These are phyloP conservation scores for Aspergillus sclerotiicarbonarius DNA, from an alignment of 495 filamentous ascomycete genomes.

Conservation along the genomic window DNA sequence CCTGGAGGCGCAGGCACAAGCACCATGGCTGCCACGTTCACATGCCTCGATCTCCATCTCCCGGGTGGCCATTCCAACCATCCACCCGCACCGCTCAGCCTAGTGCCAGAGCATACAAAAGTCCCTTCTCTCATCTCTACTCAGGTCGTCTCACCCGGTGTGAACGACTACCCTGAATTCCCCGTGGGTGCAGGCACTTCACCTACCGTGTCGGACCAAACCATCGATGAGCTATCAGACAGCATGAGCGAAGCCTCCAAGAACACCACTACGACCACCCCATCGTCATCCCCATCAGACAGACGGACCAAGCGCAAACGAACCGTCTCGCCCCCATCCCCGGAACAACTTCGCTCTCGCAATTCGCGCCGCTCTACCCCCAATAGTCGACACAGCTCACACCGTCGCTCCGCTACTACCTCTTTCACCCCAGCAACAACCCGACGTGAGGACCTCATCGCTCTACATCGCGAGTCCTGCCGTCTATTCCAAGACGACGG, in stretches of 20 bases:
- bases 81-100: slow-evolving; percentile 2
- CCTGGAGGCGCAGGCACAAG: slow-evolving; percentile 10
- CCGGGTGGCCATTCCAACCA: not conserved
- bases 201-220: slow-evolving; percentile 4
- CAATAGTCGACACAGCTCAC: slow-evolving; percentile 32
- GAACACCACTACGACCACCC: not conserved
- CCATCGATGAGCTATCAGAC: slow-evolving; percentile 2
- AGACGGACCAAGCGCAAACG: slow-evolving; percentile 20
- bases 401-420: slow-evolving; percentile 26
- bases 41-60: slow-evolving; percentile 21
- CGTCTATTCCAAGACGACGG: slow-evolving; percentile 40
- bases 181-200: slow-evolving; percentile 10
- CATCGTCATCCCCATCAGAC: slow-evolving; percentile 5
- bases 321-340: slow-evolving; percentile 27
- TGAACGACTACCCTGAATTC: slow-evolving; percentile 9
- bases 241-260: slow-evolving; percentile 2
- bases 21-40: slow-evolving; percentile 26
- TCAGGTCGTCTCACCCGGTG: slow-evolving; percentile 6
- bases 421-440: slow-evolving; percentile 31
- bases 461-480: slow-evolving; percentile 46
- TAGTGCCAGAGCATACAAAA: not conserved
- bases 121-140: not conserved
- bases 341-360: slow-evolving; percentile 27
- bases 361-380: slow-evolving; percentile 30
- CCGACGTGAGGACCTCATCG: slow-evolving; percentile 38